Conservation (phyloP, 768 basidiomycete species). For the Porphyrellus cyaneotinctus region DNA sequence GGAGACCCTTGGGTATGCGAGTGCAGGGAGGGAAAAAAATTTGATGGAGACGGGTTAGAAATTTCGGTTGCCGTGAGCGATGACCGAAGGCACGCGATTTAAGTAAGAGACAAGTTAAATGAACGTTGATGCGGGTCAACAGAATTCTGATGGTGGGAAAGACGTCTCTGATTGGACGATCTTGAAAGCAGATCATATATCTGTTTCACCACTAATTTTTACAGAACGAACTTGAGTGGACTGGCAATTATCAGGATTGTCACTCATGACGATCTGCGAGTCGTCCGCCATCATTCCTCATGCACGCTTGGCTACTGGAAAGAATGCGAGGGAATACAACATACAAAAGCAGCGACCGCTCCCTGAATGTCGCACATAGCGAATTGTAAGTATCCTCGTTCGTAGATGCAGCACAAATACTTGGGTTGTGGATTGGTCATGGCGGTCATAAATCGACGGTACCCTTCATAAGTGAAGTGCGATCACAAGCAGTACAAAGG, state of each 20-base stretch:
- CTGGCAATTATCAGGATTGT: too few relatives aligned
- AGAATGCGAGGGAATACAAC: too few relatives aligned
- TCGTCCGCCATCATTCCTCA: too few relatives aligned
- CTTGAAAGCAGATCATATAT: background rate
- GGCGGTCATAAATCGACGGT: slow-evolving; percentile 36
- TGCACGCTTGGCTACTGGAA: too few relatives aligned
- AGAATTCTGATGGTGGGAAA: slow-evolving; percentile 4
- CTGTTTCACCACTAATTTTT: background rate
- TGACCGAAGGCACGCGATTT: background rate
- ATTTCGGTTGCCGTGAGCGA: slow-evolving; percentile 5
- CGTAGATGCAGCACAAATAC: too few relatives aligned
- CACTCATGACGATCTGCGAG: too few relatives aligned
- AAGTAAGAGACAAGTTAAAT: background rate
- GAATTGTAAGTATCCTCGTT: too few relatives aligned
- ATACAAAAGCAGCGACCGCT: too few relatives aligned
- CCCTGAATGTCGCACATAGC: too few relatives aligned
- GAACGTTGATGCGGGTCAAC: background rate
- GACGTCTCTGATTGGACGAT: background rate
- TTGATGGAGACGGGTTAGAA: background rate
- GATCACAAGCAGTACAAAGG: slow-evolving; percentile 38
- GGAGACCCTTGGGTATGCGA: background rate
- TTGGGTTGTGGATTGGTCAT: background rate
- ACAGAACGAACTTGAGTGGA: too few relatives aligned
- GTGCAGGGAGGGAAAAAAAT: background rate
- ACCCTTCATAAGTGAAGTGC: slow-evolving; percentile 33